phyloP scores from a whole-genome alignment of 805 yeast species.

The Debaryomyces hansenii region DNA sequence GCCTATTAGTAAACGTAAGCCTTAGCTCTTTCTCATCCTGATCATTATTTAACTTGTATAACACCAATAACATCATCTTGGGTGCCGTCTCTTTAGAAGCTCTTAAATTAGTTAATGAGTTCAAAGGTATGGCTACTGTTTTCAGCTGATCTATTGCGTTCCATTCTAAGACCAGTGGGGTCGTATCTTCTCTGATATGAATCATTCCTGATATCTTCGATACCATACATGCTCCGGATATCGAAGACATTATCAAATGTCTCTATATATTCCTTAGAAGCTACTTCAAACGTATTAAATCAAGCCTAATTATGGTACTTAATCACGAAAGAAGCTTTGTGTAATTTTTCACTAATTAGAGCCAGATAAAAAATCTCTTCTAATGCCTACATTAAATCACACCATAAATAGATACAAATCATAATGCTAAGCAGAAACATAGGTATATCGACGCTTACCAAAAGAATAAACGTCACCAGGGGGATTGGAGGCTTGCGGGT shows the following conservation, averaged over 20 bases:
- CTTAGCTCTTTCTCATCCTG: slow-evolving; percentile 26
- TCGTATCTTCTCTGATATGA: slow-evolving; percentile 39
- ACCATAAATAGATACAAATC: background rate
- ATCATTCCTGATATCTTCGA: slow-evolving; percentile 42
- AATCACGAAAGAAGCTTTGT: background rate
- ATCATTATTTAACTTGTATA: slow-evolving; percentile 41
- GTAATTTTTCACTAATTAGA: background rate
- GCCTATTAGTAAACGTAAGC: slow-evolving; percentile 69
- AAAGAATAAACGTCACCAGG: background rate
- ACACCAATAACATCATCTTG: slow-evolving; percentile 63
- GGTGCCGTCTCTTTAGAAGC: slow-evolving; percentile 69
- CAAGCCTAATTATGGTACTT: too few species aligned
- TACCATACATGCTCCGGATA: slow-evolving; percentile 45
- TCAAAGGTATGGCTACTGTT: slow-evolving; percentile 33
- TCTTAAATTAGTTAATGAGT: slow-evolving; percentile 47
- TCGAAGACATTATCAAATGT: slow-evolving; percentile 16
- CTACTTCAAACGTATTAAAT: too few species aligned
- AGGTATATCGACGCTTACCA: background rate
- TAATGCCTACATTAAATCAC: too few species aligned
- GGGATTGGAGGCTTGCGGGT: background rate
- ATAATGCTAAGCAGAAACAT: background rate
- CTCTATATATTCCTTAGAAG: background rate
- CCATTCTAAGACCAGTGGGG: slow-evolving; percentile 45
- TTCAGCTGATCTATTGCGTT: slow-evolving; percentile 41
- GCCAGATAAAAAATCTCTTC: too few species aligned